phyloP scores from a whole-genome alignment of 2,329 filamentous ascomycete species.

The Westerdykella aurantiaca region DNA sequence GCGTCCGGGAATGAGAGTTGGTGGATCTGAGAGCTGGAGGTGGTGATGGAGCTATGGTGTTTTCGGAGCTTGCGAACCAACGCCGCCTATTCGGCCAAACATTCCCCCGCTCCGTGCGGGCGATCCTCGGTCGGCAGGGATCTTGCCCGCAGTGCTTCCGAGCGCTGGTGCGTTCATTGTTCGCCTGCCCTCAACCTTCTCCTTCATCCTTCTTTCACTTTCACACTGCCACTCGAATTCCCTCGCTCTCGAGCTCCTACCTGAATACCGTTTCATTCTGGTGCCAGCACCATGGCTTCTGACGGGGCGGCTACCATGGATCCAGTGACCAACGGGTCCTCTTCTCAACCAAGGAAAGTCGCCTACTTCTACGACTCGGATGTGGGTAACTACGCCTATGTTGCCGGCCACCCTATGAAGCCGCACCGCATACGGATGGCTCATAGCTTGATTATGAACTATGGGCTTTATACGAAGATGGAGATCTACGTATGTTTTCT shows the following conservation, averaged over 20 bases:
- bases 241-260: background rate
- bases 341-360: slow-evolving; percentile 60
- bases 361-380: slow-evolving; percentile 99
- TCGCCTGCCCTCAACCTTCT: slow-evolving; percentile 1
- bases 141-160: slow-evolving; percentile 4
- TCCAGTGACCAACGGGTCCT: no score
- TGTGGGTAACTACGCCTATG: slow-evolving; percentile 97
- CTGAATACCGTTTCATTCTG: slow-evolving; percentile 8
- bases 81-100: slow-evolving; percentile 3
- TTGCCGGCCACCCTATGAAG: slow-evolving; percentile 65
- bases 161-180: slow-evolving; percentile 9
- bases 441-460: slow-evolving; percentile 63
- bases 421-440: slow-evolving; percentile 63
- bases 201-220: background rate
- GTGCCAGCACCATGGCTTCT: slow-evolving; percentile 9
- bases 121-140: slow-evolving; percentile 7
- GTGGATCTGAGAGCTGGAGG: slow-evolving; percentile 6
- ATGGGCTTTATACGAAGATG: slow-evolving; percentile 67
- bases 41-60: slow-evolving; percentile 2
- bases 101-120: slow-evolving; percentile 3
- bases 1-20: slow-evolving; percentile 5
- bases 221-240: background rate
- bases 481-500: slow-evolving; percentile 57
- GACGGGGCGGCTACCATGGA: slow-evolving; percentile 4
- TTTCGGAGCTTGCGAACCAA: slow-evolving; percentile 12